Base-by-base conservation (phyloP, 495 filamentous ascomycete genomes). In the Aspergillus mulundensis region DNA sequence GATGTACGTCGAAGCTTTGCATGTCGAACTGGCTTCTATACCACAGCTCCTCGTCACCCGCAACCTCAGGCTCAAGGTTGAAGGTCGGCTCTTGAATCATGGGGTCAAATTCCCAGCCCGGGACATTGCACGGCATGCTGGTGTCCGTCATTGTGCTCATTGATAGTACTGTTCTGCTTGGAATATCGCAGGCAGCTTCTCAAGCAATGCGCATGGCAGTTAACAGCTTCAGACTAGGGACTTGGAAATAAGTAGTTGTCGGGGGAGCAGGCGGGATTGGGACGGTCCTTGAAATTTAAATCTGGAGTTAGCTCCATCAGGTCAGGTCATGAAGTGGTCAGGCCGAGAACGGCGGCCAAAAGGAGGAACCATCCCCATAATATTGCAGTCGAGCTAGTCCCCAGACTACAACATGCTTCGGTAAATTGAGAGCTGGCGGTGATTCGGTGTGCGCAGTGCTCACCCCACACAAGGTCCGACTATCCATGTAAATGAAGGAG, bases 71-170 rank as follows among this genome's bases (percentile, higher is more conserved):
- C 14, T 50, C 54, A 11, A 50, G 39, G n/a, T 18, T 50, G 40
- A 57, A 57, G 4, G 39, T 46, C 2, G 39, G 30, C 21, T 39
- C 54, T 16, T 46, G 46, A 21, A 36, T 50, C 25, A 45, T n/a
- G 15, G 46, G 54, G 39, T 57, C 54, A 18, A 57, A 50, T 7
- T 11, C 25, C 54, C 54, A 57, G 46, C 14, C n/a, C 10, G 54
- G 20, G 36, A 30, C 34, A 30, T 50, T 46, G 34, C 21, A 50
- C 8, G 38, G 54, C 39, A 50, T 44, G 39, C 16, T 57, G 3
- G 45, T 45, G 10, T 57, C 54, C 0, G 54, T 23, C 54, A 57
- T 57, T 48, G 44, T 42, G 14, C 25, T 18, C 30, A 8, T 23
- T 4, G 14, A 28, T 25, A 11, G 12, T 3, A 36, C 32, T 36